Base-by-base conservation (phyloP, 108 stramenopile genomes). In the Cyclotella kingstonii region DNA sequence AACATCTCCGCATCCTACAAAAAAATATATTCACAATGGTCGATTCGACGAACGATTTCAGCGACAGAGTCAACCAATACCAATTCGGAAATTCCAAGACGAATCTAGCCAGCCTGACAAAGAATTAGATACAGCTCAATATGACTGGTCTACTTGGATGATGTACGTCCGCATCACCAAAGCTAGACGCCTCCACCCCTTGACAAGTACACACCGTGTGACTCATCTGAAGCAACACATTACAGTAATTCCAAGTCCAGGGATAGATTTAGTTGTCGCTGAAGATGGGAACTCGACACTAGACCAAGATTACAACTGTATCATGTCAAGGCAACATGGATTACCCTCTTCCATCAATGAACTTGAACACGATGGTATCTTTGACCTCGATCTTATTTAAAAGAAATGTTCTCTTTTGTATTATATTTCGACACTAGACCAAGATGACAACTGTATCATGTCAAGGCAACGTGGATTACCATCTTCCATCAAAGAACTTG, bases 121-220 rank as follows among this genome's bases (percentile, higher is more conserved):
- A 8, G 61, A 63, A 42, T 44, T 22, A 23, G 49, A 52, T 19
- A 11, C 2, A 0, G 38, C 51, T n/a, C 63, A 64, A 15, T 64
- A 53, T 31, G 63, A 64, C 26, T 53, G 25, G 63, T 50, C 63
- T 8, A 64, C 63, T 39, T 64, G 49, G 63, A 64, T 36, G 7
- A 64, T 64, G 63, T 64, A 53, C 35, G 22, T 34, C 30, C 51
- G 25, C 27, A 64, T 64, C 25, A 64, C 51, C 50, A 52, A 50
- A 9, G 63, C 63, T 23, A 36, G 63, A 27, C 51, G 63, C 22
- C 51, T 64, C 40, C 63, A 41, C 25, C 11, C 26, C 9, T 8
- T 30, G 5, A 35, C 26, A 10, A 10, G 26, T 39, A 21, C 29
- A 3, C 0, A 23, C 39, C 19, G 19, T 15, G 29, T 11, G 1